A percentile compares a stretch with the other conserved stretches of the same genome.
phyloP scores from a whole-genome alignment of 139 green algal species.

The Volvox reticuliferus region DNA sequence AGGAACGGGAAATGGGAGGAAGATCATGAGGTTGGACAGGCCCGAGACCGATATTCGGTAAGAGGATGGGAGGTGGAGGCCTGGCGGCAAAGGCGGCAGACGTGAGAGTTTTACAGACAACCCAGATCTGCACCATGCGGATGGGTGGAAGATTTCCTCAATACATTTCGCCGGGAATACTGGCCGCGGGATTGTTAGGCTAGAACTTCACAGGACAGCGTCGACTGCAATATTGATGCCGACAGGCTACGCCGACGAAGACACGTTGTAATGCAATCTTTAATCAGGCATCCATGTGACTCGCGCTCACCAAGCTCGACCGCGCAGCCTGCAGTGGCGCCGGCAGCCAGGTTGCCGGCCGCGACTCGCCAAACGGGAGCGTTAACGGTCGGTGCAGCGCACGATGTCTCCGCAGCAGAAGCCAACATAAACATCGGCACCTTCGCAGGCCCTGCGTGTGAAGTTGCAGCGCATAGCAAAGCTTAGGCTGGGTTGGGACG shows the following conservation, averaged over 20 bases:
- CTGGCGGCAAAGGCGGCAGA: background rate
- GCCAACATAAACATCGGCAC: constrained; percentile 53
- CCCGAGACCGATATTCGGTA: background rate
- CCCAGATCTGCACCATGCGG: too few relatives aligned
- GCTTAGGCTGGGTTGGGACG: background rate
- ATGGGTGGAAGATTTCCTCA: too few relatives aligned
- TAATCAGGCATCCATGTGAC: too few relatives aligned
- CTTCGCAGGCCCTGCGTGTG: constrained; percentile 2
- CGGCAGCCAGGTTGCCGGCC: constrained; percentile 83
- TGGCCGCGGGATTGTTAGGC: too few relatives aligned
- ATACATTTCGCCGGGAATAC: too few relatives aligned
- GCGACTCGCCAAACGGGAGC: constrained; percentile 71
- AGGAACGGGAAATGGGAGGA: background rate
- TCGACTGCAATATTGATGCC: too few relatives aligned
- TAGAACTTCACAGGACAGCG: too few relatives aligned
- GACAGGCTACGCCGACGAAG: too few relatives aligned
- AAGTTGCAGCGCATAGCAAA: background rate
- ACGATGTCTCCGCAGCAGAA: constrained; percentile 25
- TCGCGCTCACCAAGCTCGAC: constrained; percentile 83
- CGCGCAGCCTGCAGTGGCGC: constrained; percentile 84
- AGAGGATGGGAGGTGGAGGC: background rate
- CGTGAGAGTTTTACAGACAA: too few relatives aligned
- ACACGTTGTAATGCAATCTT: too few relatives aligned
- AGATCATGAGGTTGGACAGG: background rate
- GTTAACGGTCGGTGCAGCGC: background rate